These are phyloP conservation scores for Senecio squalidus DNA, from an alignment of 140 eudicot genomes.

Conservation along the genomic window DNA sequence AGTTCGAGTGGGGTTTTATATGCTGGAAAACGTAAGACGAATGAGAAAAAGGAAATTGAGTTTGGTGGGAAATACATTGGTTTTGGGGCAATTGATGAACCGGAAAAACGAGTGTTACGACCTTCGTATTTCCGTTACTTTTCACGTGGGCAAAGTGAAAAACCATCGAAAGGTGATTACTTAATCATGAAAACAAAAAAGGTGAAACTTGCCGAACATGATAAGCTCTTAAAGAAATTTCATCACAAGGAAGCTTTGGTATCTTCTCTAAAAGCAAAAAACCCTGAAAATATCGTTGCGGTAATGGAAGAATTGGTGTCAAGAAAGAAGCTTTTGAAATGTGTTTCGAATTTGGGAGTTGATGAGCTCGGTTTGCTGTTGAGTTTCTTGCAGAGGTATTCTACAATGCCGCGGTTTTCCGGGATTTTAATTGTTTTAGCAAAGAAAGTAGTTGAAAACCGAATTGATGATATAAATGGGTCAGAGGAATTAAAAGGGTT, in stretches of 20 bases:
- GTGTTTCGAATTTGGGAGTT: conserved; percentile 56
- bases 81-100: conserved; percentile 34
- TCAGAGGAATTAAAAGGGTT: conserved; percentile 54
- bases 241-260: conserved; percentile 88
- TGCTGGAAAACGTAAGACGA: conserved; percentile 54
- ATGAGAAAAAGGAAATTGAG: conserved; percentile 1
- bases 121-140: conserved; percentile 84
- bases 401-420: conserved; percentile 66
- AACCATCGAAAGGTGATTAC: conserved; percentile 76
- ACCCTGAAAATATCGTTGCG: conserved; percentile 68
- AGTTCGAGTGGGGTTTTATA: conserved; percentile 66
- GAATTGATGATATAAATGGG: conserved; percentile 56
- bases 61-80: conserved; percentile 35
- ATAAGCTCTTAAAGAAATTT: conserved; percentile 70
- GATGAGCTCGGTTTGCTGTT: conserved; percentile 72
- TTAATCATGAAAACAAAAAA: conserved; percentile 58
- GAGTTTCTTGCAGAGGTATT: conserved; percentile 64
- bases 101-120: conserved; percentile 46
- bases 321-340: conserved; percentile 64
- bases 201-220: conserved; percentile 83
- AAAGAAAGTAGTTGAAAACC: conserved; percentile 67
- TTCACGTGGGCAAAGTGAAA: conserved; percentile 64
- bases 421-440: conserved; percentile 51
- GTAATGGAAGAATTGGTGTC: conserved; percentile 96
- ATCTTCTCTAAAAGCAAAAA: conserved; percentile 56